Conservation (phyloP, 2,329 filamentous ascomycete genomes). For the Pseudopithomyces chartarum region DNA sequence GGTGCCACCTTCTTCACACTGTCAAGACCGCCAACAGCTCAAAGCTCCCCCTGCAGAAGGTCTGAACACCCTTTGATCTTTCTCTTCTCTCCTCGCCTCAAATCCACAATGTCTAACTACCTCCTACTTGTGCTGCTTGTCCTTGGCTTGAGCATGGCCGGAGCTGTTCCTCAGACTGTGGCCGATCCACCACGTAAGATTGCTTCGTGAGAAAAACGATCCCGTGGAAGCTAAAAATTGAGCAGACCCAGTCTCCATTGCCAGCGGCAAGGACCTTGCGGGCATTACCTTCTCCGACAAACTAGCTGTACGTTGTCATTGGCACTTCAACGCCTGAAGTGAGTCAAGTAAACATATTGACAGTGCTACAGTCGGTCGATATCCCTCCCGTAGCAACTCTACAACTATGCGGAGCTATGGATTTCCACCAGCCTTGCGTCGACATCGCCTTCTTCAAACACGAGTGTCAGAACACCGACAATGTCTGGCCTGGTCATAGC, state of each 20-base stretch:
- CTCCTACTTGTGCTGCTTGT: no score
- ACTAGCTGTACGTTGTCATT: background rate
- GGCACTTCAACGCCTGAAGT: background rate
- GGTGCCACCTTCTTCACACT: no score
- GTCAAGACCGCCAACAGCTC: no score
- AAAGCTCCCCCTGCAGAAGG: no score
- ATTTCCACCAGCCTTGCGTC: background rate
- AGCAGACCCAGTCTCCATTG: background rate
- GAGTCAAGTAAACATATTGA: background rate
- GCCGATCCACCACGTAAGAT: no score
- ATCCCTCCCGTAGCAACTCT: background rate
- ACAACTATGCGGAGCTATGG: background rate
- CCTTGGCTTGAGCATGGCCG: no score
- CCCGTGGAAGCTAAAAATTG: no score
- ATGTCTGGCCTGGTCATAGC: background rate
- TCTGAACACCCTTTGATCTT: no score
- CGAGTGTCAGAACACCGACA: background rate
- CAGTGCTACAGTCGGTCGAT: background rate
- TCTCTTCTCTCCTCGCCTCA: no score
- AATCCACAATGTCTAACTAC: no score
- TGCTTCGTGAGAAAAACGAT: no score
- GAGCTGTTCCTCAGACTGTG: no score
- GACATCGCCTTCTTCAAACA: background rate
- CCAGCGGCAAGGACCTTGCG: background rate
- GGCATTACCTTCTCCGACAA: background rate